Conservation (phyloP, 2,329 filamentous ascomycete species). For the Alternaria conjuncta region DNA sequence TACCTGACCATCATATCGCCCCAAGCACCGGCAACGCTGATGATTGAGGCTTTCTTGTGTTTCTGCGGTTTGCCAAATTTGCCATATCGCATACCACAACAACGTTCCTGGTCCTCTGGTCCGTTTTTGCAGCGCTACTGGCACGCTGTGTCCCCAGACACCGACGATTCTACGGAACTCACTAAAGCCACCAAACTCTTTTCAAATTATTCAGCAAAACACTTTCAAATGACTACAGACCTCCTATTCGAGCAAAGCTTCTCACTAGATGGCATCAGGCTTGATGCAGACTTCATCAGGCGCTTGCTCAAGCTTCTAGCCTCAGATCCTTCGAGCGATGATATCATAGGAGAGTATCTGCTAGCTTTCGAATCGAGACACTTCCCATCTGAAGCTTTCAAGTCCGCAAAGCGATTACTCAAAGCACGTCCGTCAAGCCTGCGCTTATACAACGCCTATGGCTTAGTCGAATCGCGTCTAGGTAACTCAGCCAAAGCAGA, state of each 20-base stretch:
- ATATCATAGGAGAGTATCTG: conserved; percentile 70
- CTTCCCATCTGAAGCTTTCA: conserved; percentile 64
- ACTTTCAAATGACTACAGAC: conserved; percentile 31
- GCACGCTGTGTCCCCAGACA: neutral
- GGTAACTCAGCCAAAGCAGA: conserved; percentile 65
- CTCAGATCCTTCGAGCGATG: conserved; percentile 37
- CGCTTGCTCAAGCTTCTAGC: conserved; percentile 65
- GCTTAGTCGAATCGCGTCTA: conserved; percentile 69
- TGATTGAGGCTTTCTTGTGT: conserved; percentile 71
- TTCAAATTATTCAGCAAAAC: conserved; percentile 15
- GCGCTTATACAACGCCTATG: conserved; percentile 79
- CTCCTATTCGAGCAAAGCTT: conserved; percentile 36
- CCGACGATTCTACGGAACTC: conserved; percentile 16
- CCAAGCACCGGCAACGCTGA: conserved; percentile 48
- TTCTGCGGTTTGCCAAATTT: conserved; percentile 60
- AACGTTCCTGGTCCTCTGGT: conserved; percentile 57
- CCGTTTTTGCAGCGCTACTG: conserved; percentile 58
- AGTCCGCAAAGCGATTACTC: conserved; percentile 75
- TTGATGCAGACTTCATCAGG: conserved; percentile 27
- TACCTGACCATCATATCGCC: conserved; percentile 60
- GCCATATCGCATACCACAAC: conserved; percentile 27
- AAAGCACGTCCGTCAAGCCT: conserved; percentile 70
- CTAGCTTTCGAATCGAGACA: conserved; percentile 70
- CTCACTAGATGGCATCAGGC: conserved; percentile 6
- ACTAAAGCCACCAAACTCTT: conserved; percentile 12